Evolutionary conservation across 768 basidiomycete species (phyloP), one percentile per base, ranked within the genome.

Genomic region (Xerocomus potaroensis): DNA sequence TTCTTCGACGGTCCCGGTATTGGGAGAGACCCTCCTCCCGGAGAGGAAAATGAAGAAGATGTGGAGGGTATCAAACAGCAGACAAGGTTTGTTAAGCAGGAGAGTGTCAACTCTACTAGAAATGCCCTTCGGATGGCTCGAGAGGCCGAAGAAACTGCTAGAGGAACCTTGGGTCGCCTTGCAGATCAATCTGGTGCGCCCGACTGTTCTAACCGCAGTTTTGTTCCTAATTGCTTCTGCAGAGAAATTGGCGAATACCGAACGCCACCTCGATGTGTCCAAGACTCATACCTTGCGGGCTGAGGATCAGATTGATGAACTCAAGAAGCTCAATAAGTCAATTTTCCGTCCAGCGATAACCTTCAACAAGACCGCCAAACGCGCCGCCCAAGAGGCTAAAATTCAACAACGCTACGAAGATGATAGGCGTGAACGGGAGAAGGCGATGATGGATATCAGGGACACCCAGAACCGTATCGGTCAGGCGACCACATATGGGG

Each of bases 131-230:
- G 92, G 34, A 76, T 97, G 63, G 95, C 94, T 31, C 76, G 85
- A n/a, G 93, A 98, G 66, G 92, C 95, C 0, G 95, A 97, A 67
- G 95, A 99, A 66, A 95, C 92, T 10, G 95, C 89, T 27, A 73
- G 87, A 36, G 84, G 83, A 48, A 99, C 95, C 5, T 62, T 99
- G 16, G 71, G 65, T 47, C 87, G 81, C 60, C 77, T 99, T 8
- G 94, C 89, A 9, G 84, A 90, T 57, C 95, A 99, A 69, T 97
- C 94, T 19, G 95, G 95, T 95, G 50, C 22, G 80, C 63, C 12
- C 40, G 10, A 24, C 3, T 15, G 2, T 31, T 45, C 8, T 34
- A 14, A 42, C 7, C 32, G 8, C 26, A 24, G 51, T 10, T 36
- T 43, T 0, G 30, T 39, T 43, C 31, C 31, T 47, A 31, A 27